Evolutionary conservation across 1,139 yeast genomes (phyloP), one percentile per base, ranked within the genome.

Genomic region (Candida pseudoviswanathii): DNA sequence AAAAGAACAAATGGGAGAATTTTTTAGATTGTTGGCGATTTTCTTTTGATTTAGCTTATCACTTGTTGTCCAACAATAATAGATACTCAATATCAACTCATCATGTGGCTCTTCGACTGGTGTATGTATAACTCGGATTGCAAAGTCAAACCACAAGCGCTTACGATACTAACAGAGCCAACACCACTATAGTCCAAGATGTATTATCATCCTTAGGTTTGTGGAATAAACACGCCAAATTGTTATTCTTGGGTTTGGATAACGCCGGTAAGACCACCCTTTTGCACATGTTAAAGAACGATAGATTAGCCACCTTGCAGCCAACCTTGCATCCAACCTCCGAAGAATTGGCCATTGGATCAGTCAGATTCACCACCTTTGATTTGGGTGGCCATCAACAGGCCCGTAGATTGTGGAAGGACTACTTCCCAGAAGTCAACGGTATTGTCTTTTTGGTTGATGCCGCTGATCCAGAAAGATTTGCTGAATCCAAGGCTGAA

Each of bases 321-420:
- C 99, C 99, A 59, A 94, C 99, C 30, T 84, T 94, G 72, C 99
- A 94, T 70, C 99, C 99, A 61, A 90, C 99, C 33, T 90, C 97
- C 25, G 99, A 94, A 73, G 99, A 94, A 70, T 82, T 94, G 62
- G 95, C 98, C 53, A 94, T 94, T 63, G 99, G 98, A 57, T 87
- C 89, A 58, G 96, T 94, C 56, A 87, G 94, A 70, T 94, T 94
- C 80, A 94, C 99, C 54, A 95, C 99, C 39, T 94, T 94, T 63
- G 99, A 94, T 71, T 81, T 94, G 63, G 99, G 99, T 70, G 99
- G 99, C 41, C 99, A 94, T 77, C 86, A 83, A 68, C 97, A 92
- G 74, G 99, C 99, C 44, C 92, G 99, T 77, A 90, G 99, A 75
- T 84, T 94, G 66, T 94, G 99, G 99, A 92, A 91, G 70, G 98